phyloP scores from a whole-genome alignment of 2,329 filamentous ascomycete species.

The Eutypella sp. region DNA sequence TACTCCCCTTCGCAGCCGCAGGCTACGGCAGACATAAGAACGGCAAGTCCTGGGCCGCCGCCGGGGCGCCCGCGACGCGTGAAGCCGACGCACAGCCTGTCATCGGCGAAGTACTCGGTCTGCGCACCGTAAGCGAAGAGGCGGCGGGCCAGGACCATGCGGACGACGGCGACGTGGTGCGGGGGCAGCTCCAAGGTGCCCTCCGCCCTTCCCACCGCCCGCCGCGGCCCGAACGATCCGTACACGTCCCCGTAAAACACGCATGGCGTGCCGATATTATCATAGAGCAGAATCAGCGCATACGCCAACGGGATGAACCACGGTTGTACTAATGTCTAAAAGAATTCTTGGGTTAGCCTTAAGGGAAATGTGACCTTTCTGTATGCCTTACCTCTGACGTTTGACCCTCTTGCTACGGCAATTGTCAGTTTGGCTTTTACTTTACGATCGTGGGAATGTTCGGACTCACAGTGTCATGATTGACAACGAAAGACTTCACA shows the following conservation, averaged over 20 bases:
- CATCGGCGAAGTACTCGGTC: slow-evolving; percentile 57
- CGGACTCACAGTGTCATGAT: slow-evolving; percentile 52
- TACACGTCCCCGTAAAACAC: slow-evolving; percentile 68
- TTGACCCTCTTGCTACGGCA: slow-evolving; percentile 2
- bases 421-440: background rate
- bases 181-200: slow-evolving; percentile 40
- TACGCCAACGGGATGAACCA: slow-evolving; percentile 71
- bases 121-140: slow-evolving; percentile 62
- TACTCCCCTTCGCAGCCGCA: slow-evolving; percentile 9
- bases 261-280: slow-evolving; percentile 53
- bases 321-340: slow-evolving; percentile 54
- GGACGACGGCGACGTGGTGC: slow-evolving; percentile 49
- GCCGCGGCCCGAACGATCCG: slow-evolving; percentile 40
- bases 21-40: slow-evolving; percentile 38
- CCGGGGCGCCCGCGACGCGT: slow-evolving; percentile 40
- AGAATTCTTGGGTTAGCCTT: too few species aligned
- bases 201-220: slow-evolving; percentile 16
- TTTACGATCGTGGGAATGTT: background rate
- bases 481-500: slow-evolving; percentile 55
- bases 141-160: slow-evolving; percentile 58
- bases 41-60: slow-evolving; percentile 44
- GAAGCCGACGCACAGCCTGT: slow-evolving; percentile 55
- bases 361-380: too few species aligned
- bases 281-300: slow-evolving; percentile 61
- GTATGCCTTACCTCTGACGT: background rate